Percentiles rank a stretch among this genome's conserved stretches.
Conservation (phyloP, 108 stramenopile genomes). For the Discostella stelligeroides region DNA sequence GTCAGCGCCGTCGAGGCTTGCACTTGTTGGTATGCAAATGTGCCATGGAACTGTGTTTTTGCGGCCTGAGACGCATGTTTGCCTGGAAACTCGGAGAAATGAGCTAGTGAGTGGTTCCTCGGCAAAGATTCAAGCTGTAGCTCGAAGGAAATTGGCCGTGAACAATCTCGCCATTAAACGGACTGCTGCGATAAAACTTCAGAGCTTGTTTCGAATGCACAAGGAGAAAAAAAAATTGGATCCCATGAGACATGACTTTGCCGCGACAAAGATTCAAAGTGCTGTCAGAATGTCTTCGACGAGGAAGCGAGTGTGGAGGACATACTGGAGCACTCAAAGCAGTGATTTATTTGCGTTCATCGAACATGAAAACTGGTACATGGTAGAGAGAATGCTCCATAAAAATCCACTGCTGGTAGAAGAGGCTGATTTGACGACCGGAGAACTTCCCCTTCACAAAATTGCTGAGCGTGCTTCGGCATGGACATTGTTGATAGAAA, state of each 20-base stretch:
- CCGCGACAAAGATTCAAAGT: slow-evolving; percentile 79
- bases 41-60: slow-evolving; percentile 40
- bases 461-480: slow-evolving; percentile 78
- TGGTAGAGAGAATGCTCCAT: slow-evolving; percentile 86
- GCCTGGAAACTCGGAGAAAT: slow-evolving; percentile 37
- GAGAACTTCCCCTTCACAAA: slow-evolving; percentile 86
- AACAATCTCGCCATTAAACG: slow-evolving; percentile 21
- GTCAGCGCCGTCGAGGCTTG: slow-evolving; percentile 21
- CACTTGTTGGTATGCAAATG: slow-evolving; percentile 50
- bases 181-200: slow-evolving; percentile 31
- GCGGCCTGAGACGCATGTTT: slow-evolving; percentile 31
- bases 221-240: slow-evolving; percentile 22
- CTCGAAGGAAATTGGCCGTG: slow-evolving; percentile 36
- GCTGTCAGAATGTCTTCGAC: slow-evolving; percentile 58
- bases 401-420: slow-evolving; percentile 87
- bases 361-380: slow-evolving; percentile 83
- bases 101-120: slow-evolving; percentile 39
- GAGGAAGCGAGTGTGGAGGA: slow-evolving; percentile 40
- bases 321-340: slow-evolving; percentile 51
- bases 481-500: slow-evolving; percentile 86
- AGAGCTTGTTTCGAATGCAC: slow-evolving; percentile 37
- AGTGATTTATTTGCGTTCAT: slow-evolving; percentile 49
- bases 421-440: slow-evolving; percentile 63
- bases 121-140: slow-evolving; percentile 48
- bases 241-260: slow-evolving; percentile 37